Conservation (phyloP, 1,284 basidiomycete species). For the Naganishia sp. region DNA sequence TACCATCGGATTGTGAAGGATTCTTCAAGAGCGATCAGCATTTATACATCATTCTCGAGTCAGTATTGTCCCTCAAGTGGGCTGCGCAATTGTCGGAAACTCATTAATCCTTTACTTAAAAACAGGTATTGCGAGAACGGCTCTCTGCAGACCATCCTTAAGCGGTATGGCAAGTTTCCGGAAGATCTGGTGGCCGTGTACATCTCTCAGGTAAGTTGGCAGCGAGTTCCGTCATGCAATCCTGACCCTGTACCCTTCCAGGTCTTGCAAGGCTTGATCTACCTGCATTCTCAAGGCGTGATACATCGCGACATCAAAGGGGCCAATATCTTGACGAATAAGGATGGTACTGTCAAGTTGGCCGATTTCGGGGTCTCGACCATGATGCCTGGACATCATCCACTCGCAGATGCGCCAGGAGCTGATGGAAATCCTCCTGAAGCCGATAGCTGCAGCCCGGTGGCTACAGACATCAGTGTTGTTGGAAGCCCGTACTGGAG, state of each 20-base stretch:
- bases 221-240: slow-evolving; percentile 39
- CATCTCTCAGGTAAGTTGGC: slow-evolving; percentile 73
- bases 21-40: slow-evolving; percentile 93
- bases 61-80: slow-evolving; percentile 40
- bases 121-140: slow-evolving; percentile 94
- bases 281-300: slow-evolving; percentile 95
- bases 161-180: slow-evolving; percentile 96
- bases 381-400: slow-evolving; percentile 40
- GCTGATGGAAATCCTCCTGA: slow-evolving; percentile 46
- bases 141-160: slow-evolving; percentile 89
- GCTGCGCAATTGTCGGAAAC: slow-evolving; percentile 6
- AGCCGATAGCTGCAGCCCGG: slow-evolving; percentile 58
- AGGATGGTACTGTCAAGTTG: slow-evolving; percentile 93
- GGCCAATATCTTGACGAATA: slow-evolving; percentile 96
- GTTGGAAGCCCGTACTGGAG: slow-evolving; percentile 98
- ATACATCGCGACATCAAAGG: slow-evolving; percentile 99
- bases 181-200: slow-evolving; percentile 95
- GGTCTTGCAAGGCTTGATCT: slow-evolving; percentile 82
- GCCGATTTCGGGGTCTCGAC: slow-evolving; percentile 90
- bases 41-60: slow-evolving; percentile 95
- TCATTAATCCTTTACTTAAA: slow-evolving; percentile 9
- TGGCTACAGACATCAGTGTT: slow-evolving; percentile 69
- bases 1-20: slow-evolving; percentile 55
- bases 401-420: slow-evolving; percentile 26
- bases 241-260: slow-evolving; percentile 44